Conservation (phyloP, 2,329 filamentous ascomycete species). For the Fusarium haematococcum region DNA sequence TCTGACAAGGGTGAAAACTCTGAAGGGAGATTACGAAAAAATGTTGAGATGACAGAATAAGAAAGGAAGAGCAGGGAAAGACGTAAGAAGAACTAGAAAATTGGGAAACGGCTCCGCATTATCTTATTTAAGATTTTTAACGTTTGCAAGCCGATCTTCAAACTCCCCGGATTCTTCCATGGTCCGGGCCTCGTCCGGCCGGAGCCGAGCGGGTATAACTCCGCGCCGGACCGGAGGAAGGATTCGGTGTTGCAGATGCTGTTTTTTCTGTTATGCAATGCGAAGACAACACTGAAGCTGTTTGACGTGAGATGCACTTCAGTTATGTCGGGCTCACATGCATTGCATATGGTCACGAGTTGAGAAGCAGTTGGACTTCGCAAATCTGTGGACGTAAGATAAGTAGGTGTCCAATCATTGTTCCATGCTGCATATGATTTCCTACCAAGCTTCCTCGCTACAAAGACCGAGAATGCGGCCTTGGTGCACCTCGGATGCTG, state of each 20-base stretch:
- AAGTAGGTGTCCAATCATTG: background rate
- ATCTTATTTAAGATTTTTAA: background rate
- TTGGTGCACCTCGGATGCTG: background rate
- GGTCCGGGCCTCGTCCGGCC: background rate
- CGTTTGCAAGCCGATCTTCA: background rate
- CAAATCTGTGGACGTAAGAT: background rate
- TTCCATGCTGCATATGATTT: background rate
- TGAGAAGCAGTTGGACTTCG: background rate
- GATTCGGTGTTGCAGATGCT: background rate
- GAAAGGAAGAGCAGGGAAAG: background rate
- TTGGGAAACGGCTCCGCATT: background rate
- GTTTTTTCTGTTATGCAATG: background rate
- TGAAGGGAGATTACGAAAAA: background rate
- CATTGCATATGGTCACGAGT: background rate
- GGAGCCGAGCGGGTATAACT: background rate
- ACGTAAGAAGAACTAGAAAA: background rate
- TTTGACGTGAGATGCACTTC: background rate
- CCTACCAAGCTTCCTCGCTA: background rate
- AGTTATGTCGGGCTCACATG: background rate
- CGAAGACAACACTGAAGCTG: background rate
- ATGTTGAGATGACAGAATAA: background rate
- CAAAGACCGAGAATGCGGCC: background rate
- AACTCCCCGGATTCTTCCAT: background rate
- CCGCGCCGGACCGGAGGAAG: background rate
- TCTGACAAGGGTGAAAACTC: background rate